Evolutionary conservation across 169 alveolate species (phyloP), one percentile per base, ranked within the genome.

Genomic region (Theileria orientalis): DNA sequence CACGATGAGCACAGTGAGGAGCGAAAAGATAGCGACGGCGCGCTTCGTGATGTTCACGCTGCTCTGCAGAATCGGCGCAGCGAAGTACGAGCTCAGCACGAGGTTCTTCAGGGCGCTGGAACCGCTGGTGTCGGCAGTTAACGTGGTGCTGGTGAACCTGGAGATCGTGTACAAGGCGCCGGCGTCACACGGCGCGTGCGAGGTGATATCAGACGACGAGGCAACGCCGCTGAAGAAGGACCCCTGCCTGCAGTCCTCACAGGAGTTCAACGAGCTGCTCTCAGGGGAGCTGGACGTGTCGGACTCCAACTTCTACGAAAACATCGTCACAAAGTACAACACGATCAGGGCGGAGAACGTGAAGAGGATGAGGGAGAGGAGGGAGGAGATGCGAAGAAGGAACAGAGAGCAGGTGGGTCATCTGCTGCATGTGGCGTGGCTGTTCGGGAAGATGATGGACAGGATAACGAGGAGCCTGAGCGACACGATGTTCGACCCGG

Each of bases 61-160:
- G 13, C 46, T 73, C 0, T 33, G 52, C 21, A 46, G 80, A 60
- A 9, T 77, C 54, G 19, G 66, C 29, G 42, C 74, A 33, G 66
- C 44, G 27, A 9, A 47, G 11, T 2, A 47, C 21, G 57, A 47
- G 21, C 57, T 47, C 3, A 47, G 23, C 21, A 3, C 21, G 11
- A 47, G 21, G 11, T n/a, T 47, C 30, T 40, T 44, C 37, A 37
- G 68, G 23, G 30, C 68, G 16, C 51, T 77, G 41, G 86, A 77
- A 23, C 66, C 86, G 42, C 56, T 77, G 42, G 59, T 77, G 8
- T 77, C 86, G 2, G 69, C 86, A 2, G 69, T 73, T 3, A 77
- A 77, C 37, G 82, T 77, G 33, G 41, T 72, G 40, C 67, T 69
- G n/a, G 69, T 77, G 0, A 77, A 77, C 40, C 49, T 77, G 40